phyloP scores from a whole-genome alignment of 1,284 basidiomycete species.

The Microbotryum intermedium region DNA sequence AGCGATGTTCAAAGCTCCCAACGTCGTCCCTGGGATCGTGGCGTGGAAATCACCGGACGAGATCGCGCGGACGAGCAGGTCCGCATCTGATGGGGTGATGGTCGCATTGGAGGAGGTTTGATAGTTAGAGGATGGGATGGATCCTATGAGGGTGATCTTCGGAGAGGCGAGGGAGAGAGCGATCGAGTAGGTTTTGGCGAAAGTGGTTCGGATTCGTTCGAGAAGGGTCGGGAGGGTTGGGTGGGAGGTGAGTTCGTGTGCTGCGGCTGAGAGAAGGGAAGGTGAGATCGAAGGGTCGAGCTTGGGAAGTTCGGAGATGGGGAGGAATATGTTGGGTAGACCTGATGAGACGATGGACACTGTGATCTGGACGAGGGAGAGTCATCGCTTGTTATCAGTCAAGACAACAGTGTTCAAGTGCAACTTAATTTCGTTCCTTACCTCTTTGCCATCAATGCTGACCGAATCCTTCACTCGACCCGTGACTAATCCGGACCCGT shows the following conservation, averaged over 20 bases:
- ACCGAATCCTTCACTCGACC: slow-evolving; percentile 9
- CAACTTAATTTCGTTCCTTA: not conserved
- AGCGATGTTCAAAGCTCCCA: slow-evolving; percentile 22
- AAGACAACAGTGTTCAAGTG: no score
- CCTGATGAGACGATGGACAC: slow-evolving; percentile 21
- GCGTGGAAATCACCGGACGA: slow-evolving; percentile 25
- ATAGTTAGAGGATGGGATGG: slow-evolving; percentile 4
- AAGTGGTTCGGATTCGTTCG: slow-evolving; percentile 10
- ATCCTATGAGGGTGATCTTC: slow-evolving; percentile 21
- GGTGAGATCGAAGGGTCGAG: not conserved
- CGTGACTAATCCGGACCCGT: slow-evolving; percentile 11
- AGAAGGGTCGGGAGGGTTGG: slow-evolving; percentile 7
- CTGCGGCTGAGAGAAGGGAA: slow-evolving; percentile 12
- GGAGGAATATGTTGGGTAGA: slow-evolving; percentile 24
- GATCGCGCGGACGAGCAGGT: slow-evolving; percentile 20
- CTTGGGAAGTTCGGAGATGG: slow-evolving; percentile 8
- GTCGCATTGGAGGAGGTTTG: not conserved
- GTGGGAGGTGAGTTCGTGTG: slow-evolving; percentile 2
- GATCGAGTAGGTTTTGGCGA: slow-evolving; percentile 7
- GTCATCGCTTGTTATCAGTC: not conserved
- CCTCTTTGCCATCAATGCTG: slow-evolving; percentile 10
- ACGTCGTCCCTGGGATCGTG: slow-evolving; percentile 26
- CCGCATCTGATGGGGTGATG: slow-evolving; percentile 6
- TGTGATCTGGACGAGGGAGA: not conserved
- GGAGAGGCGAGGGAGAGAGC: slow-evolving; percentile 21